These are phyloP conservation scores for Fusarium burgessii DNA, from an alignment of 2,329 filamentous ascomycete genomes.

Conservation along the genomic window DNA sequence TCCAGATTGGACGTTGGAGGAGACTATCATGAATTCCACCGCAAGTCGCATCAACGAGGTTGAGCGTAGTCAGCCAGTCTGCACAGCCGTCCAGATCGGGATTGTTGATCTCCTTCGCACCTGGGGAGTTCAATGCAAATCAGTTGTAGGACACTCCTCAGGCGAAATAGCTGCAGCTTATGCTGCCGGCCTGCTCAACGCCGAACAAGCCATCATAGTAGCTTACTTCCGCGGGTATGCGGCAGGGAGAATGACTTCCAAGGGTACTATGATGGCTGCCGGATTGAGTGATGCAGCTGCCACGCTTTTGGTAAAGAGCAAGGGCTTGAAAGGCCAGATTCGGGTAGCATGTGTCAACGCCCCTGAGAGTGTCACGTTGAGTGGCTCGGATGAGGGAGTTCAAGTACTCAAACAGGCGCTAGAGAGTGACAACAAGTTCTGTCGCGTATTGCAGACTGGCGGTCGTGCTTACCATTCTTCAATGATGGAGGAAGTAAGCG, in stretches of 20 bases:
- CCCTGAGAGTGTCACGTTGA: not conserved
- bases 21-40: not conserved
- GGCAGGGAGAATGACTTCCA: accelerated
- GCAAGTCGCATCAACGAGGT: not conserved
- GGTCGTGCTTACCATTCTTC: not conserved
- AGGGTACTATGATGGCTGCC: not conserved
- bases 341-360: not conserved
- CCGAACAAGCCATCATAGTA: not conserved
- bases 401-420: not conserved
- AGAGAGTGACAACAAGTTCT: not conserved
- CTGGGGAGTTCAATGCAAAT: not conserved
- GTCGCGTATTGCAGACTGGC: not conserved
- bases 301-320: not conserved
- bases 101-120: not conserved
- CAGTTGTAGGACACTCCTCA: not conserved
- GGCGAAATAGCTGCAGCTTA: not conserved
- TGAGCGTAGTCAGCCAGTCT: not conserved
- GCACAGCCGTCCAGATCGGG: not conserved
- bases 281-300: not conserved
- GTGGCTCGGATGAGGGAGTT: not conserved
- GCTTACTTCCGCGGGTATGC: not conserved
- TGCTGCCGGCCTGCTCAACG: accelerated
- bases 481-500: not conserved
- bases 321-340: not conserved
- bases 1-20: not conserved